phyloP scores from a whole-genome alignment of 192 early-diverging fungal genomes.

The Oehlia diaphana region DNA sequence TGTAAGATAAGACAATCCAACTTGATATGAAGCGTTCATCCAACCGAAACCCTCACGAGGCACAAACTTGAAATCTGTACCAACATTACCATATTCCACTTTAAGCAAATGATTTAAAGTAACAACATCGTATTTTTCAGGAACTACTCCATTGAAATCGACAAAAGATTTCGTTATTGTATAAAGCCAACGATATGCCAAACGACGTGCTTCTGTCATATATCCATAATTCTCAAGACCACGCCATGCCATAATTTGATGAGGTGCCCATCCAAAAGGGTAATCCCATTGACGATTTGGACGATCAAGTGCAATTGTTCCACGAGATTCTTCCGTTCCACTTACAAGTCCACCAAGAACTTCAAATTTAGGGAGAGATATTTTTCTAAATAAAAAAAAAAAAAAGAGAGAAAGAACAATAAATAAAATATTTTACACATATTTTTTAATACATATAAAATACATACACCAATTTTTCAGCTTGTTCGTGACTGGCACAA shows the following conservation, averaged over 20 bases:
- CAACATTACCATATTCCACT: slow-evolving; percentile 98
- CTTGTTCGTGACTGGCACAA: slow-evolving; percentile 74
- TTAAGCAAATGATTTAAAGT: slow-evolving; percentile 85
- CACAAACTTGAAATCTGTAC: slow-evolving; percentile 89
- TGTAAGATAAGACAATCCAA: slow-evolving; percentile 77
- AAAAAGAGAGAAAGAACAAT: slow-evolving; percentile 17
- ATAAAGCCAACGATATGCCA: slow-evolving; percentile 95
- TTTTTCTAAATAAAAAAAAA: slow-evolving; percentile 29
- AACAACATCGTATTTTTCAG: slow-evolving; percentile 97
- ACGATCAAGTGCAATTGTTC: slow-evolving; percentile 72
- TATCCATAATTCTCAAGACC: slow-evolving; percentile 85
- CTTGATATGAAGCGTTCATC: slow-evolving; percentile 95
- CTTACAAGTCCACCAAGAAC: slow-evolving; percentile 89
- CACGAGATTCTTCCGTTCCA: slow-evolving; percentile 90
- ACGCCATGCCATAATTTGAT: slow-evolving; percentile 97
- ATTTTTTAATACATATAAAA: neutral
- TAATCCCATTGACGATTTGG: slow-evolving; percentile 97
- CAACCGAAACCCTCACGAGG: slow-evolving; percentile 97
- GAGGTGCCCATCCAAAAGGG: slow-evolving; percentile 96
- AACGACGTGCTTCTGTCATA: slow-evolving; percentile 65
- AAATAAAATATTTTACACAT: neutral
- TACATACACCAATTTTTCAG: slow-evolving; percentile 66
- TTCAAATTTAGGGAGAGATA: slow-evolving; percentile 79
- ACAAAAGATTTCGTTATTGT: slow-evolving; percentile 95
- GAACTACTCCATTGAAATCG: slow-evolving; percentile 95